Percentiles rank a stretch among this genome's conserved stretches.
These are phyloP conservation scores for Kodamaea sagamina DNA, from an alignment of 805 yeast species.

Conservation along the genomic window DNA sequence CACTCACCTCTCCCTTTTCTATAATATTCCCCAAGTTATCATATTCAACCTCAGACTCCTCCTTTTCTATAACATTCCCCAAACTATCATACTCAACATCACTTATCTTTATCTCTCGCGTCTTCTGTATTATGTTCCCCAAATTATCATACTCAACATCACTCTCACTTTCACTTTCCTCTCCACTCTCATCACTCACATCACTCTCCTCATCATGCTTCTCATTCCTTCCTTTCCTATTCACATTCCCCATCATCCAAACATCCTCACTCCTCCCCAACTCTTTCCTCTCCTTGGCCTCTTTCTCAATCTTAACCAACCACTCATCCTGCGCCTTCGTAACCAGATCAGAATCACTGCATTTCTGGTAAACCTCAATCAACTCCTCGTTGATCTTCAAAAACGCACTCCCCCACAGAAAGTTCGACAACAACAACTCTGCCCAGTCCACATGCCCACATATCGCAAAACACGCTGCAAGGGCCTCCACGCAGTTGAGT, in stretches of 20 bases:
- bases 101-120: not conserved
- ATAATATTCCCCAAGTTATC: constrained; percentile 24
- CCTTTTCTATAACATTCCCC: constrained; percentile 14
- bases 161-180: constrained; percentile 14
- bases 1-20: constrained; percentile 23
- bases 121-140: constrained; percentile 18
- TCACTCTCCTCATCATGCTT: constrained; percentile 19
- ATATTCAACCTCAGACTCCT: constrained; percentile 15
- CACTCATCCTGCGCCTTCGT: constrained; percentile 71
- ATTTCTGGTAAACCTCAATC: constrained; percentile 68
- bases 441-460: constrained; percentile 94
- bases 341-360: constrained; percentile 80
- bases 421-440: constrained; percentile 65
- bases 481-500: constrained; percentile 93
- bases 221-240: constrained; percentile 41
- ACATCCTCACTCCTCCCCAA: constrained; percentile 57
- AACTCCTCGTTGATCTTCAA: constrained; percentile 79
- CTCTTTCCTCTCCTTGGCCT: constrained; percentile 60
- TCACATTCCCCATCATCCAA: constrained; percentile 80
- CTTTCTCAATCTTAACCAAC: constrained; percentile 67
- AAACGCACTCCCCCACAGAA: constrained; percentile 93
- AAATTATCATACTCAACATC: constrained; percentile 14
- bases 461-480: constrained; percentile 95
- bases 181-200: constrained; percentile 21
- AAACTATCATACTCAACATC: constrained; percentile 15